These are phyloP conservation scores for Balakata baccata DNA, from an alignment of 345 rosid genomes.

Conservation along the genomic window DNA sequence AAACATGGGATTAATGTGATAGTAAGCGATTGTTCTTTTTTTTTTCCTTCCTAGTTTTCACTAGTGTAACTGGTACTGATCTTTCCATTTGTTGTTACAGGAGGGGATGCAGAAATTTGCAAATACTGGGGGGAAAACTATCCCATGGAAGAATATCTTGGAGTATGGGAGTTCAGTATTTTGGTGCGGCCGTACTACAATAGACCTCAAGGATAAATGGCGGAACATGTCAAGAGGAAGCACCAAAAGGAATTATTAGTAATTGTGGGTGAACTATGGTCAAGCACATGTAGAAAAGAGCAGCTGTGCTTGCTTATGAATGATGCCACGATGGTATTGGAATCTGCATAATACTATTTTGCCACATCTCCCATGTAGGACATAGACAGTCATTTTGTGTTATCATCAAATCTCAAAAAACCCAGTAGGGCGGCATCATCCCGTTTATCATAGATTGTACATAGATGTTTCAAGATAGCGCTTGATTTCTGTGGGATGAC, in stretches of 20 bases:
- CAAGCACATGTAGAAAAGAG: neutral
- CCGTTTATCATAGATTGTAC: neutral
- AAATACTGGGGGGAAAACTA: conserved; percentile 8
- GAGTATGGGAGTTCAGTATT: conserved; percentile 34
- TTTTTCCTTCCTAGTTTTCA: neutral
- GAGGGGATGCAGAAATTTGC: conserved; percentile 37
- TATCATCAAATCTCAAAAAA: too few species aligned
- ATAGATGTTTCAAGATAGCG: neutral
- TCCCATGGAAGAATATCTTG: conserved; percentile 44
- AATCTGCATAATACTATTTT: neutral
- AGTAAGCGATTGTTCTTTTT: too few species aligned
- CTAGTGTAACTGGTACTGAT: neutral
- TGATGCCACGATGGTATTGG: too few species aligned
- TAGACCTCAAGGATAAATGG: conserved; percentile 51
- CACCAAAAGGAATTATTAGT: conserved; percentile 26
- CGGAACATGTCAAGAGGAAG: conserved; percentile 42
- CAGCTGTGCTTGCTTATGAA: neutral
- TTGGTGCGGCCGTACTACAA: conserved; percentile 26
- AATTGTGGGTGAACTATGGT: neutral
- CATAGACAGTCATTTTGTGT: too few species aligned
- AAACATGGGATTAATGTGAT: too few species aligned
- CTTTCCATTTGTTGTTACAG: conserved; percentile 25
- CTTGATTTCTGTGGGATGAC: neutral
- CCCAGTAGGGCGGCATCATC: too few species aligned
- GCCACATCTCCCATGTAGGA: neutral